Percentiles rank a stretch among this genome's conserved stretches.
These are phyloP conservation scores for Fusarium pseudograminearum DNA, from an alignment of 2,329 filamentous ascomycete species.

Conservation along the genomic window DNA sequence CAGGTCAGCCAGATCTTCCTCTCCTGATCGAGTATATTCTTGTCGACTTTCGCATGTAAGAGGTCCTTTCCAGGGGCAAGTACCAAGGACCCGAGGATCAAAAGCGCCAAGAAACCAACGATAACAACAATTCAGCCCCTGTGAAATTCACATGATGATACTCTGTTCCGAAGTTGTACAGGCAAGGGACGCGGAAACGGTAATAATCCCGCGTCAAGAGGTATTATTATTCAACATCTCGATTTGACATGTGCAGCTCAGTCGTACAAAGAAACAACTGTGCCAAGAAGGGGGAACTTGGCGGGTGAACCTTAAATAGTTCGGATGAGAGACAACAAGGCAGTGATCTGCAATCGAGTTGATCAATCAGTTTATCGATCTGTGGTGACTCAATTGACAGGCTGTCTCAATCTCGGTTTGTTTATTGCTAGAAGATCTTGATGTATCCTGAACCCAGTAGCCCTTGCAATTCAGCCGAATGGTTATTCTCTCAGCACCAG, in stretches of 20 bases:
- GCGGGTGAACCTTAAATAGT: slow-evolving; percentile 5
- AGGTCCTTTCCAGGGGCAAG: neutral
- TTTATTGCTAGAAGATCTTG: neutral
- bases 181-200: neutral
- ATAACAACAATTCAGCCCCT: neutral
- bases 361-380: slow-evolving; percentile 17
- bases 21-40: neutral
- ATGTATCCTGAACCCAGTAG: neutral
- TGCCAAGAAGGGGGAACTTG: slow-evolving; percentile 1
- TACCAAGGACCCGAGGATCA: neutral
- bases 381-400: slow-evolving; percentile 5
- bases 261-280: neutral
- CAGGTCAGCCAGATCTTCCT: neutral
- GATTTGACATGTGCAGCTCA: neutral
- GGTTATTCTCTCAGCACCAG: neutral
- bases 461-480: neutral
- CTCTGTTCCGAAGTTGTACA: slow-evolving; percentile 6
- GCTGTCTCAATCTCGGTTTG: neutral
- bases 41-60: neutral
- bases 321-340: neutral
- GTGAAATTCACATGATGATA: neutral
- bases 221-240: neutral
- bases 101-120: neutral
- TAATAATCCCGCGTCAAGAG: neutral
- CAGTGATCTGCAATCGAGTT: slow-evolving; percentile 18